These are phyloP conservation scores for Yamadazyma paraphyllophila DNA, from an alignment of 805 yeast genomes.

Conservation along the genomic window DNA sequence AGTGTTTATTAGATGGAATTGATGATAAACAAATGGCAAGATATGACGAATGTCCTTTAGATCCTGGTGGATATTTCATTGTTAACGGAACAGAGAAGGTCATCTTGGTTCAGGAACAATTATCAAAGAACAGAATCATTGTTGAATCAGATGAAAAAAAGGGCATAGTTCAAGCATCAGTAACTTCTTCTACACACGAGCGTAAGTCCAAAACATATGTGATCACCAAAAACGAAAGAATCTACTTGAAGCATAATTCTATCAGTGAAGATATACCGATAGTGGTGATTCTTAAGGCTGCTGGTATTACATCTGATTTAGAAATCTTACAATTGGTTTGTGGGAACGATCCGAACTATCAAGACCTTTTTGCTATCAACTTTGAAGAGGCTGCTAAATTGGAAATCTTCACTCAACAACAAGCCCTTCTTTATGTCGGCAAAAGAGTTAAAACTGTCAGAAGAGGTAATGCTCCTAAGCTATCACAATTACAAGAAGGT, in stretches of 20 bases:
- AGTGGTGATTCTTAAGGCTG: slow-evolving; percentile 89
- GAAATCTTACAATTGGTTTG: slow-evolving; percentile 94
- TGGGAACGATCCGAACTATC: slow-evolving; percentile 84
- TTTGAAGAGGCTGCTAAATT: slow-evolving; percentile 89
- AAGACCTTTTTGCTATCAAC: slow-evolving; percentile 88
- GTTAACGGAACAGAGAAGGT: slow-evolving; percentile 98
- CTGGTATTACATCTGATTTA: slow-evolving; percentile 87
- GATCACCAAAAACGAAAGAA: slow-evolving; percentile 83
- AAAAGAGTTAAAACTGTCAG: slow-evolving; percentile 88
- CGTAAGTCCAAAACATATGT: slow-evolving; percentile 97
- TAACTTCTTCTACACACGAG: slow-evolving; percentile 96
- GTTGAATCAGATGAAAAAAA: slow-evolving; percentile 97
- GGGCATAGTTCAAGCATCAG: slow-evolving; percentile 93
- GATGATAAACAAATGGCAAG: slow-evolving; percentile 82
- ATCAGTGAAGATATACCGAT: slow-evolving; percentile 94
- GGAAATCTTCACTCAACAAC: slow-evolving; percentile 86
- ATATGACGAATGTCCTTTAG: slow-evolving; percentile 91
- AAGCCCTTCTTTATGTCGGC: slow-evolving; percentile 90
- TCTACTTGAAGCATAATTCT: slow-evolving; percentile 92
- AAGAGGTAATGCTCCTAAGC: slow-evolving; percentile 78
- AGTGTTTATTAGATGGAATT: slow-evolving; percentile 81
- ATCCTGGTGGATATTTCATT: slow-evolving; percentile 98
- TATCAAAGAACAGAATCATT: slow-evolving; percentile 93
- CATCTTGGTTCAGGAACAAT: slow-evolving; percentile 92
- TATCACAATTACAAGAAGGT: slow-evolving; percentile 86